Percentiles rank a stretch among this genome's conserved stretches.
Conservation (phyloP, 306 rosid species). For the Ormosia emarginata region DNA sequence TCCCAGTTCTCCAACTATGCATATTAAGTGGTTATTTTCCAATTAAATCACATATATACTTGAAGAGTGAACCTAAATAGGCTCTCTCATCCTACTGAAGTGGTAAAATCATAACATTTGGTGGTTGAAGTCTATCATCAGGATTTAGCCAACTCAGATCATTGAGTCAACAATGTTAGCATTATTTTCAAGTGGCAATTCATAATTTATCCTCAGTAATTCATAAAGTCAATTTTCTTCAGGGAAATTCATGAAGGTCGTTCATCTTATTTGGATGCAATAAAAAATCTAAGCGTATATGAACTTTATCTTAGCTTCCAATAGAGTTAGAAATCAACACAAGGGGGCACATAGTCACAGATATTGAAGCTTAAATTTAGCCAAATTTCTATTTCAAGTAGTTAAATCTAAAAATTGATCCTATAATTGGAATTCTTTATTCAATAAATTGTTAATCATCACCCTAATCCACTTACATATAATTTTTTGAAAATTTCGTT, state of each 20-base stretch:
- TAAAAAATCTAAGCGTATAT: neutral
- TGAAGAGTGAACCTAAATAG: neutral
- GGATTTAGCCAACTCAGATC: constrained; percentile 54
- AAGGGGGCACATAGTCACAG: neutral
- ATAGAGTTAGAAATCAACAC: neutral
- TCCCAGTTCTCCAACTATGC: constrained; percentile 38
- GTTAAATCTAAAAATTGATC: no score
- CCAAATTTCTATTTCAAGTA: no score
- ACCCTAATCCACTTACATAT: neutral
- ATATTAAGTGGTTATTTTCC: constrained; percentile 47
- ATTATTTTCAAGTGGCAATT: no score
- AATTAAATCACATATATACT: constrained; percentile 21
- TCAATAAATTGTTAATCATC: neutral
- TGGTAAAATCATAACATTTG: neutral
- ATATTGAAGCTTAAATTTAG: neutral
- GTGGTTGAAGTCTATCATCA: constrained; percentile 20
- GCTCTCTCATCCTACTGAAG: neutral
- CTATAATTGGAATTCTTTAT: no score
- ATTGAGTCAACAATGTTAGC: constrained; percentile 19
- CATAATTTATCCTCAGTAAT: neutral
- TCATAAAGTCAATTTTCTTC: neutral
- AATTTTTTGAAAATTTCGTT: neutral
- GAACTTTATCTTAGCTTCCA: neutral
- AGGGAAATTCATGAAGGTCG: neutral
- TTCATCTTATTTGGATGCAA: neutral